phyloP scores from a whole-genome alignment of 176 grass and related monocot genomes.

The Aechmea fasciata region DNA sequence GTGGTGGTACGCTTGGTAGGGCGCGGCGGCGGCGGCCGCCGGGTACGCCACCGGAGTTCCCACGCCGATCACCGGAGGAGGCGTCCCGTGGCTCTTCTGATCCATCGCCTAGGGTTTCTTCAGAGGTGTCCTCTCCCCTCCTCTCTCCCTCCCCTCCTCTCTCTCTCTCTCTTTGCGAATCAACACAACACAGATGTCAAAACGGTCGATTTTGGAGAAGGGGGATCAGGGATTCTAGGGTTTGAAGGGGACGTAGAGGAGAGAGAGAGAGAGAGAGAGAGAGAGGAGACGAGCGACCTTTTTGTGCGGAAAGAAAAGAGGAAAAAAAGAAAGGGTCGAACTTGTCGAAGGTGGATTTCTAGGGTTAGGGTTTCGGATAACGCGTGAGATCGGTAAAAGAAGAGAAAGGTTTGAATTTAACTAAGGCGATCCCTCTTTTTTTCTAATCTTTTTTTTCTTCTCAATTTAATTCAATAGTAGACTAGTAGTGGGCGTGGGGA shows the following conservation, averaged over 20 bases:
- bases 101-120: background rate
- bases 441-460: background rate
- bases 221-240: background rate
- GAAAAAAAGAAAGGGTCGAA: background rate
- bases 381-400: background rate
- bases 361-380: slow-evolving; percentile 1
- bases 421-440: background rate
- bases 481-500: background rate
- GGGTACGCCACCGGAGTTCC: background rate
- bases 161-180: slow-evolving; percentile 9
- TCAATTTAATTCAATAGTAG: background rate
- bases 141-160: slow-evolving; percentile 1
- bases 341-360: background rate
- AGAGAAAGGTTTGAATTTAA: background rate
- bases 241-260: background rate
- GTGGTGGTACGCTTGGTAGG: slow-evolving; percentile 12
- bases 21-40: background rate
- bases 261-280: background rate
- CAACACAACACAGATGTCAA: slow-evolving; percentile 1
- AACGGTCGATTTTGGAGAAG: background rate
- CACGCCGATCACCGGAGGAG: background rate
- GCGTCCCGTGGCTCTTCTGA: slow-evolving; percentile 2
- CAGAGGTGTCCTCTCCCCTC: background rate
- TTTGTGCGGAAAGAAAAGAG: background rate
- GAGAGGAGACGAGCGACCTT: background rate